Percentiles rank a stretch among this genome's conserved stretches.
These are phyloP conservation scores for Bonia amplexicaulis DNA, from an alignment of 176 grass and related monocot genomes.

Conservation along the genomic window DNA sequence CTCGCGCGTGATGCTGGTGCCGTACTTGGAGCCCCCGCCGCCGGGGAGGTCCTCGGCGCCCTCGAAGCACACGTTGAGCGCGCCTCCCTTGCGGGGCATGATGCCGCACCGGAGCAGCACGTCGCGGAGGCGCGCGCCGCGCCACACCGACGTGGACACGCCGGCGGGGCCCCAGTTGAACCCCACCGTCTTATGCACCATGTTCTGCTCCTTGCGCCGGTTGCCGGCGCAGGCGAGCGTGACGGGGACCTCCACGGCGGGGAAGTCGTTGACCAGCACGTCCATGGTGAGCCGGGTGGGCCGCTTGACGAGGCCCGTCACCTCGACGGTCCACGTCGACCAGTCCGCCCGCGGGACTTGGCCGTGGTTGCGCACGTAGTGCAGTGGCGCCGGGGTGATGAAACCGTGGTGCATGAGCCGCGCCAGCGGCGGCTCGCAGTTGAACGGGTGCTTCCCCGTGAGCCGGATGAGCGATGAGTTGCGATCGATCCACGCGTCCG, in stretches of 20 bases:
- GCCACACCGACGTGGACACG: slow-evolving; percentile 76
- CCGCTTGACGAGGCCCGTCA: slow-evolving; percentile 58
- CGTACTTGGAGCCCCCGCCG: slow-evolving; percentile 74
- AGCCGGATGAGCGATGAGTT: slow-evolving; percentile 73
- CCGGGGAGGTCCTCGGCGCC: slow-evolving; percentile 88
- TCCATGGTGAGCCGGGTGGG: slow-evolving; percentile 63
- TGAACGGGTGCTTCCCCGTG: slow-evolving; percentile 87
- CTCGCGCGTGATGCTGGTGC: slow-evolving; percentile 68
- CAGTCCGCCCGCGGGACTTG: slow-evolving; percentile 48
- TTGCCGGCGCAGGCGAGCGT: slow-evolving; percentile 80
- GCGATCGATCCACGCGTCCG: slow-evolving; percentile 72
- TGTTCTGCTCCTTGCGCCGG: slow-evolving; percentile 95
- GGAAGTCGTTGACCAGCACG: slow-evolving; percentile 42
- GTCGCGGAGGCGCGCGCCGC: slow-evolving; percentile 65
- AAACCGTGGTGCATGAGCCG: slow-evolving; percentile 89
- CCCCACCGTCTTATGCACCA: slow-evolving; percentile 71
- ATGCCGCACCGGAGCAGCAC: slow-evolving; percentile 68
- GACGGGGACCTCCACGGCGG: slow-evolving; percentile 53
- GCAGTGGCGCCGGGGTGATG: slow-evolving; percentile 79
- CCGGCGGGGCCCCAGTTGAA: slow-evolving; percentile 88
- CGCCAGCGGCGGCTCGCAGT: slow-evolving; percentile 76
- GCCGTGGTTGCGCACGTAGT: slow-evolving; percentile 97
- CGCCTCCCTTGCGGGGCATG: slow-evolving; percentile 35
- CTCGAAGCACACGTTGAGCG: slow-evolving; percentile 82
- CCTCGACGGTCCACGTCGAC: slow-evolving; percentile 61